These are phyloP conservation scores for Taiwanofungus camphoratus DNA, from an alignment of 1,284 basidiomycete genomes.

Conservation along the genomic window DNA sequence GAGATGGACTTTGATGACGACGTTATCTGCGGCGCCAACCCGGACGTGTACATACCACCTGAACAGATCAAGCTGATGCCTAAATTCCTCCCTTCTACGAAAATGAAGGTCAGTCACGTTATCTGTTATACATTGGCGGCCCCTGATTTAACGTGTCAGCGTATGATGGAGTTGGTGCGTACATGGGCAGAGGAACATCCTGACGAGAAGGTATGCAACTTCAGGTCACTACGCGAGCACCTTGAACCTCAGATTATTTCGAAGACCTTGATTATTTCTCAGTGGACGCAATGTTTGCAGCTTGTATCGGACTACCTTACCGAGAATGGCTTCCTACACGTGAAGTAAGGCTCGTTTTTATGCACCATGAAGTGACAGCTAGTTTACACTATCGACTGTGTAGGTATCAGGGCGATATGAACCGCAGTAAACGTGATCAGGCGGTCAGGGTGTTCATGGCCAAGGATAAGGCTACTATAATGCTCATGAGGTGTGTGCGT, in stretches of 20 bases:
- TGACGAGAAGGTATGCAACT: slow-evolving; percentile 46
- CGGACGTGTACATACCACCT: slow-evolving; percentile 17
- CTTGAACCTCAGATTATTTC: background rate
- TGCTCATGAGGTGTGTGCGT: slow-evolving; percentile 48
- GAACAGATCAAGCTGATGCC: slow-evolving; percentile 37
- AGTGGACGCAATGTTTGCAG: slow-evolving; percentile 53
- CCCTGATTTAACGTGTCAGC: slow-evolving; percentile 25
- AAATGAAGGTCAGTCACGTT: slow-evolving; percentile 49
- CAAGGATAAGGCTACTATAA: slow-evolving; percentile 46
- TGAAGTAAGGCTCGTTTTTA: slow-evolving; percentile 37
- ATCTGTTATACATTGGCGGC: background rate
- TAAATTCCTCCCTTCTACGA: slow-evolving; percentile 52
- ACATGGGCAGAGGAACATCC: slow-evolving; percentile 38
- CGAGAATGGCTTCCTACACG: slow-evolving; percentile 42
- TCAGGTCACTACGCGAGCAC: background rate
- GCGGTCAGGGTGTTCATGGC: slow-evolving; percentile 45
- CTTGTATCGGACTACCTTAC: slow-evolving; percentile 51
- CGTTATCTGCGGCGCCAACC: slow-evolving; percentile 37
- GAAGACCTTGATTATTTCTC: slow-evolving; percentile 52
- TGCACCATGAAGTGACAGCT: no score
- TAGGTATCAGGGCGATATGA: slow-evolving; percentile 61
- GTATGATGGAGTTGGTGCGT: slow-evolving; percentile 48
- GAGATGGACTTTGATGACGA: slow-evolving; percentile 32
- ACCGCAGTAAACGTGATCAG: slow-evolving; percentile 40
- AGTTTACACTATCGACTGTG: slow-evolving; percentile 1